A percentile compares a stretch with the other conserved stretches of the same genome.
These are phyloP conservation scores for Amorphotheca resinae DNA, from an alignment of 495 filamentous ascomycete genomes.

Conservation along the genomic window DNA sequence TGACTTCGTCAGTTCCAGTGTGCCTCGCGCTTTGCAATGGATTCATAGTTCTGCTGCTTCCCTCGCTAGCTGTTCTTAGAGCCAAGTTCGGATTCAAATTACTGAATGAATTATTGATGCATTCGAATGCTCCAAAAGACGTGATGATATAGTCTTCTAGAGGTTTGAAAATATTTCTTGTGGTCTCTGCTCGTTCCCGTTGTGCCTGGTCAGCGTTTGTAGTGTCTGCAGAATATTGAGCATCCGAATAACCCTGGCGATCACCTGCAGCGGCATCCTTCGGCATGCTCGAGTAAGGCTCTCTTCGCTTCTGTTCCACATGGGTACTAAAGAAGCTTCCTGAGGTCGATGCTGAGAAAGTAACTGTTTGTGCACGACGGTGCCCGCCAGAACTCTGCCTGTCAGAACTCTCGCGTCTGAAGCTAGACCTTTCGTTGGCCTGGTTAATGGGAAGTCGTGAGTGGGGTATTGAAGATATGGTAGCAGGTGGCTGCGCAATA, in stretches of 20 bases:
- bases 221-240: neutral
- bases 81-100: slow-evolving; percentile 26
- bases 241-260: neutral
- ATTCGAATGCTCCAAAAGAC: slow-evolving; percentile 55
- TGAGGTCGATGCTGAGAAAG: slow-evolving; percentile 15
- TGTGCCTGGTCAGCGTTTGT: neutral
- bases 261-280: neutral
- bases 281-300: neutral
- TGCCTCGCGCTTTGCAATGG: neutral
- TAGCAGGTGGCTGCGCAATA: too few species aligned
- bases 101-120: slow-evolving; percentile 62
- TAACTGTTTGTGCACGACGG: neutral
- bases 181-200: neutral
- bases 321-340: slow-evolving; percentile 10
- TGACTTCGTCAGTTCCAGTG: slow-evolving; percentile 13
- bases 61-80: slow-evolving; percentile 31
- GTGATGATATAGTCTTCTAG: slow-evolving; percentile 65
- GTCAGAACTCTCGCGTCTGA: neutral
- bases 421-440: neutral
- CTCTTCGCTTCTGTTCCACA: slow-evolving; percentile 7
- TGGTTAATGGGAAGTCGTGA: slow-evolving; percentile 2
- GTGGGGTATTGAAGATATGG: too few species aligned
- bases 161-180: slow-evolving; percentile 46
- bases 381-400: too few species aligned
- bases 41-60: slow-evolving; percentile 9